These are phyloP conservation scores for Trichoderma sp. DNA, from an alignment of 2,329 filamentous ascomycete genomes.

Conservation along the genomic window DNA sequence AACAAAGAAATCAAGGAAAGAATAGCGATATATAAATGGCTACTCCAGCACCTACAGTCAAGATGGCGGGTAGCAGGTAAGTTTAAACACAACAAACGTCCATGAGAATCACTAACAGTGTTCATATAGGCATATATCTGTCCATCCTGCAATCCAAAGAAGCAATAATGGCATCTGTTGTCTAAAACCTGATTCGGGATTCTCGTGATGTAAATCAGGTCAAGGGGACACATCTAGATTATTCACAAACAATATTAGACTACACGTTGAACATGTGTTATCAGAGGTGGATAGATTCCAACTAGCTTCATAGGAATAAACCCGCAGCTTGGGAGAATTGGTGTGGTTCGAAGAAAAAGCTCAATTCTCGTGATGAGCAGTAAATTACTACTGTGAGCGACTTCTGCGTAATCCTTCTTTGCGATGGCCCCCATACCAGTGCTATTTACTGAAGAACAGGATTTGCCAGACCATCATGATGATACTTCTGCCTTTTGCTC, in stretches of 20 bases:
- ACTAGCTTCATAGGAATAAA: background rate
- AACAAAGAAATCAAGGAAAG: background rate
- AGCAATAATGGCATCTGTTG: background rate
- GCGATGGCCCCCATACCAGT: background rate
- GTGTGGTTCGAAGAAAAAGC: background rate
- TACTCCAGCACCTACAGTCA: background rate
- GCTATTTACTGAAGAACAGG: background rate
- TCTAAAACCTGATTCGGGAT: background rate
- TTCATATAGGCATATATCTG: background rate
- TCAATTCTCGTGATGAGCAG: background rate
- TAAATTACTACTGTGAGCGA: background rate
- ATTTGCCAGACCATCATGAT: background rate
- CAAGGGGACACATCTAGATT: background rate
- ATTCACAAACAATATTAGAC: background rate
- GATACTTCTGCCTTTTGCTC: background rate
- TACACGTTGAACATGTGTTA: background rate
- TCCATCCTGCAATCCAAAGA: background rate
- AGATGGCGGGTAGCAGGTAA: background rate
- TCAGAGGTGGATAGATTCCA: background rate
- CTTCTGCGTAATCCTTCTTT: background rate
- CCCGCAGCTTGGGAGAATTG: background rate
- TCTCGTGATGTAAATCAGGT: background rate
- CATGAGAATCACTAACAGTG: background rate
- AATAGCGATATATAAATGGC: background rate
- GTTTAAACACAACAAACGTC: background rate